Conservation (phyloP, 176 grass and related monocot species). For the Bothriochloa decipiens region DNA sequence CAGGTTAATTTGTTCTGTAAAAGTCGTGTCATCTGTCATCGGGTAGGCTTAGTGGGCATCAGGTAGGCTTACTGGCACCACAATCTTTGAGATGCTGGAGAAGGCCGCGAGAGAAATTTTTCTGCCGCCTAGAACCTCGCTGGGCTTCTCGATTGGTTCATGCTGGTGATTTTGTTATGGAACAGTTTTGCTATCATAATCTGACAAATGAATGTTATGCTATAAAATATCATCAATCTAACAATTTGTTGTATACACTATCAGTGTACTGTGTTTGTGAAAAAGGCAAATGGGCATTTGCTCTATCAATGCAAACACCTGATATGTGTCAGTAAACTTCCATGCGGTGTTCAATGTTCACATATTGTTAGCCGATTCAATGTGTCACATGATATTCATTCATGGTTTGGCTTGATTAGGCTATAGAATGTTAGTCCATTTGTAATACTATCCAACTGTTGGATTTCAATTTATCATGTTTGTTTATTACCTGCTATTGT, state of each 20-base stretch:
- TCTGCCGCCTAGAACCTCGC: neutral
- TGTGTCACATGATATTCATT: constrained; percentile 1
- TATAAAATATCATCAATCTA: neutral
- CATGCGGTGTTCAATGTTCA: neutral
- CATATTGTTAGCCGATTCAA: neutral
- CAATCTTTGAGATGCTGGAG: neutral
- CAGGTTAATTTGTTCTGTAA: neutral
- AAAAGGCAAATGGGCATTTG: neutral
- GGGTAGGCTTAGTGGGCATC: neutral
- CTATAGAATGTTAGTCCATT: neutral
- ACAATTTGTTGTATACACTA: neutral
- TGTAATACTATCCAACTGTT: neutral
- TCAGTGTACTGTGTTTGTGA: neutral
- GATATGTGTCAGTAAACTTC: neutral
- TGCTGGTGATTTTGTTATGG: neutral
- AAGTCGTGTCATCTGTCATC: neutral
- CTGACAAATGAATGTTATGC: neutral
- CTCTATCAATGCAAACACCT: neutral
- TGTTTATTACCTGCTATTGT: neutral
- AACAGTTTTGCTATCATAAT: neutral
- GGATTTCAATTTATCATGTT: neutral
- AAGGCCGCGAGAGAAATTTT: neutral
- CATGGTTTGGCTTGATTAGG: neutral
- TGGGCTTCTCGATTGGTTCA: neutral
- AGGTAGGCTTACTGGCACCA: neutral